Conservation (phyloP, 2,329 filamentous ascomycete species). For the Trichoderma cornu-damae region DNA sequence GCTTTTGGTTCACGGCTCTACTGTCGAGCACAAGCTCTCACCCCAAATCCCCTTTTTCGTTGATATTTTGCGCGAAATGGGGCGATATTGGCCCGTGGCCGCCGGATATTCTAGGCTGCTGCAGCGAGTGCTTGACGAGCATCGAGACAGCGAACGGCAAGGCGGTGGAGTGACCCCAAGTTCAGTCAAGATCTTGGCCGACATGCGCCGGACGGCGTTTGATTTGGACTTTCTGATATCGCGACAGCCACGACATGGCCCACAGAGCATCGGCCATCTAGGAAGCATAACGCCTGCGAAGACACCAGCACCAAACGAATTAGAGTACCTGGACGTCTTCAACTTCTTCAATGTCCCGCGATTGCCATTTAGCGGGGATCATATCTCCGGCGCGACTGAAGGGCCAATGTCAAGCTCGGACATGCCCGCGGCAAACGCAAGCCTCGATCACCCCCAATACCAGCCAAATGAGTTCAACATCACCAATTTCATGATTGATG, state of each 20-base stretch:
- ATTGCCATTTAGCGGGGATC: conserved; percentile 49
- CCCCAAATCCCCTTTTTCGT: conserved; percentile 78
- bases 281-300: conserved; percentile 56
- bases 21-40: conserved; percentile 77
- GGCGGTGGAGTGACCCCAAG: conserved; percentile 73
- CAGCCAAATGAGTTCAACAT: conserved; percentile 65
- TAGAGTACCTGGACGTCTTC: conserved; percentile 89
- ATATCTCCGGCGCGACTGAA: conserved; percentile 23
- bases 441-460: conserved; percentile 20
- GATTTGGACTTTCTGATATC: conserved; percentile 88
- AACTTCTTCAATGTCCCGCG: conserved; percentile 91
- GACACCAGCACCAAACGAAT: conserved; percentile 71
- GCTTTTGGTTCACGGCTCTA: conserved; percentile 83
- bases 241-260: conserved; percentile 59
- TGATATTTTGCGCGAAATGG: conserved; percentile 74
- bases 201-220: conserved; percentile 87
- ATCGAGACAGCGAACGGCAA: conserved; percentile 69
- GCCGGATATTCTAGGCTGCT: conserved; percentile 75
- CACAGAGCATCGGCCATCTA: conserved; percentile 39
- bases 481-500: conserved; percentile 71
- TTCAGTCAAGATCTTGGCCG: conserved; percentile 78
- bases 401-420: conserved; percentile 24
- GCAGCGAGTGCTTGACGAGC: conserved; percentile 79
- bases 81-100: conserved; percentile 79
- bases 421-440: conserved; percentile 28